Conservation (phyloP, 2,329 filamentous ascomycete species). For the Fusarium nematophilum region DNA sequence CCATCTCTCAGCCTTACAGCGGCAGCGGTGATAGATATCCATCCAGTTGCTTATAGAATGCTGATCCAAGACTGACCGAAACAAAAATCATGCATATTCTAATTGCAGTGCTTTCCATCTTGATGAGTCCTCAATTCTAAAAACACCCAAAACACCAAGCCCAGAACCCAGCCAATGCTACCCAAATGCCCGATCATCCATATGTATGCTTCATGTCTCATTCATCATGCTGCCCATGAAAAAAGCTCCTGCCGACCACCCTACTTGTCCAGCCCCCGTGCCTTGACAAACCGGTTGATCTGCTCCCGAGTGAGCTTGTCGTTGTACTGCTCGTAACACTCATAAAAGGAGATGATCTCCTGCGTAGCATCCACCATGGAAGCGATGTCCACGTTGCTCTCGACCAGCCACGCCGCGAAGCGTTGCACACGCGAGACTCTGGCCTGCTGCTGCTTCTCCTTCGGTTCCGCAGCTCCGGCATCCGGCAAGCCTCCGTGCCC, state of each 20-base stretch:
- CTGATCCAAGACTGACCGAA: no score
- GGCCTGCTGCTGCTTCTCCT: constrained; percentile 63
- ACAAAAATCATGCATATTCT: no score
- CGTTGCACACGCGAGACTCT: constrained; percentile 73
- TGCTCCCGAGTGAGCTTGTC: constrained; percentile 69
- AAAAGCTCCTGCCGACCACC: constrained; percentile 21
- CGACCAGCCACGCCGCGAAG: constrained; percentile 82
- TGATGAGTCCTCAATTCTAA: not conserved
- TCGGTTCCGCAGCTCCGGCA: constrained; percentile 43
- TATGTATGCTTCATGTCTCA: constrained; percentile 38
- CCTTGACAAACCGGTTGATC: constrained; percentile 70
- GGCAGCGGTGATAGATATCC: not conserved
- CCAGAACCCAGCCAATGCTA: constrained; percentile 1
- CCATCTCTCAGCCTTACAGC: not conserved
- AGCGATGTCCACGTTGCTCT: constrained; percentile 86
- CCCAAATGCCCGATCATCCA: constrained; percentile 1
- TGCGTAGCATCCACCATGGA: constrained; percentile 90
- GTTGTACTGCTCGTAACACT: constrained; percentile 72
- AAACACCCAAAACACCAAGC: constrained; percentile 32
- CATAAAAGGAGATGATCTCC: constrained; percentile 90
- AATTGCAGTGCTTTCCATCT: no score
- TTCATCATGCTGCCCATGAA: constrained; percentile 27
- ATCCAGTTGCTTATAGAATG: no score
- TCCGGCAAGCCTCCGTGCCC: constrained; percentile 37
- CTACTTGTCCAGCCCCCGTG: constrained; percentile 65